Evolutionary conservation across 2,329 filamentous ascomycete genomes (phyloP).

Genomic region (Pestalotiopsis fici): DNA sequence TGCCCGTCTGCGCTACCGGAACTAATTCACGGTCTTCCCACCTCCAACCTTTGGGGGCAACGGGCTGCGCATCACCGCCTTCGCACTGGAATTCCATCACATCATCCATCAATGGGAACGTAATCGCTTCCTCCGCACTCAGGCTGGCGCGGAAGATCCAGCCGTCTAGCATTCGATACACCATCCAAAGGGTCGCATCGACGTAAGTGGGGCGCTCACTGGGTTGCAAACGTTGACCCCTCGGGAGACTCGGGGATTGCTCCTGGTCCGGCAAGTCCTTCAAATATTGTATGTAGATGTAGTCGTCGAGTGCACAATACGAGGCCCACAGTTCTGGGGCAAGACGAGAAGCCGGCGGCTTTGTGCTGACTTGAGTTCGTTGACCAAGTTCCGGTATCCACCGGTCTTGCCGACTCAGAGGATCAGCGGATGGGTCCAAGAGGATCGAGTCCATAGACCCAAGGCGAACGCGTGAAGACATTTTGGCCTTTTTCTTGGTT

Average conservation of each 20-base stretch:
- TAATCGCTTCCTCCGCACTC: not conserved
- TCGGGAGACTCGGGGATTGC: not conserved
- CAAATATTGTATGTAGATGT: not conserved
- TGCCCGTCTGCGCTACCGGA: not conserved
- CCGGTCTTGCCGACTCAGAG: not conserved
- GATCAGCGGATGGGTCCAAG: not conserved
- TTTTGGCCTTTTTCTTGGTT: not conserved
- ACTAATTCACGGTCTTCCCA: not conserved
- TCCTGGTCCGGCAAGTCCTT: not conserved
- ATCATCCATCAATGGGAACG: not conserved
- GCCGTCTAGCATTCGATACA: not conserved
- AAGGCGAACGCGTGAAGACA: not conserved
- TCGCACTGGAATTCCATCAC: conserved; percentile 1
- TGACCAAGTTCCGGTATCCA: not conserved
- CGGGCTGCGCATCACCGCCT: not conserved
- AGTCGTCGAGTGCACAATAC: not conserved
- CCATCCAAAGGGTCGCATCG: not conserved
- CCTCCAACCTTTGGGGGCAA: not conserved
- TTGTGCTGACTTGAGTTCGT: not conserved
- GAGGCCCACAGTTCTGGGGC: not conserved
- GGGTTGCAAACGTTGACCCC: not conserved
- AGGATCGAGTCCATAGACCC: conserved; percentile 3
- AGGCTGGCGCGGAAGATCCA: conserved; percentile 1
- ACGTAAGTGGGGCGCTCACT: not conserved
- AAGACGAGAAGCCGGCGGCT: not conserved